Evolutionary conservation across 495 filamentous ascomycete species (phyloP), one percentile per base, ranked within the genome.

Genomic region (Penicillium salamii): DNA sequence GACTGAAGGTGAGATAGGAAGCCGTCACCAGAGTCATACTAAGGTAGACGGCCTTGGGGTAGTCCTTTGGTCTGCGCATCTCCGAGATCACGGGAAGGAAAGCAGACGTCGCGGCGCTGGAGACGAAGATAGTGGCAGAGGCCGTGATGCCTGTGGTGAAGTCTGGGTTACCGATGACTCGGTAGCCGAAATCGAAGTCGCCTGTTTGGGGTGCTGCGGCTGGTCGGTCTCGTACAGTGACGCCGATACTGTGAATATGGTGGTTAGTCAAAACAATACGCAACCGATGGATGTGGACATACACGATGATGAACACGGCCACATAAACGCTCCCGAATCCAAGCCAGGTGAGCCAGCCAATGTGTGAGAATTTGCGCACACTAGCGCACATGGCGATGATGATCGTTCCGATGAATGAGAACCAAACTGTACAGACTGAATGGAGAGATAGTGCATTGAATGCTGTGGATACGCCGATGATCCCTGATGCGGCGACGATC

Each of bases 31-130:
- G 71, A 39, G 72, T 56, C 61, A 85, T 83, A 14, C 84, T 78
- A n/a, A 79, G 52, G 46, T 76, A 76, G 26, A 89, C 75, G 3
- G 87, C 77, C 64, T 86, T 86, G 31, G 72, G 71, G 57, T 80
- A 88, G 55, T 87, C 79, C 40, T 65, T 65, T 1, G 87, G 86
- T 0, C 78, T 80, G 54, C 82, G 80, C 78, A 91, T 85, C 64
- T 92, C 88, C 29, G 84, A 80, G 57, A 88, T 87, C 60, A 91
- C 86, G 36, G 74, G 78, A 60, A 91, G 80, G 62, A 89, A 85
- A 52, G 86, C 79, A 54, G 84, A 71, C 62, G 87, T 78, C 44
- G 83, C 71, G 66, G 86, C 76, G 46, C 60, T 65, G 18, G 74
- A 65, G 26, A 70, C 60, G 51, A 74, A 75, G 17, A 78, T 74